Evolutionary conservation across 805 yeast genomes (phyloP).

Genomic region (Starmerella cellae): DNA sequence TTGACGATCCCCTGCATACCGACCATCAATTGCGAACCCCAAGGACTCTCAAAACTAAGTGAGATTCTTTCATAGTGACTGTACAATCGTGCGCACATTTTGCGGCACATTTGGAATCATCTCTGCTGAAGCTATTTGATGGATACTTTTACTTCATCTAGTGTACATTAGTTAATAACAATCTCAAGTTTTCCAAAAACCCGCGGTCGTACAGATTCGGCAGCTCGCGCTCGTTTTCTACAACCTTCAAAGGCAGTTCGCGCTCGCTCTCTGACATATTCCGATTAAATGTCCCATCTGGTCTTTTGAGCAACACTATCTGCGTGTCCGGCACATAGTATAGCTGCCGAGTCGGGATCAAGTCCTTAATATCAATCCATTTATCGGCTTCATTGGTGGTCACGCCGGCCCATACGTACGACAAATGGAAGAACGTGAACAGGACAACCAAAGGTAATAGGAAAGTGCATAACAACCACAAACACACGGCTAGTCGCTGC

Average conservation of each 20-base stretch:
- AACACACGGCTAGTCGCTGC: conserved; percentile 22
- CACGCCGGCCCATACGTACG: conserved; percentile 48
- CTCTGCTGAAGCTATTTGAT: too few species aligned
- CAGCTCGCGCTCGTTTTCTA: conserved; percentile 25
- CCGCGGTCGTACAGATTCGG: conserved; percentile 31
- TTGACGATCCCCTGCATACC: too few species aligned
- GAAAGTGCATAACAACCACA: conserved; percentile 35
- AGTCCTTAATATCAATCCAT: conserved; percentile 52
- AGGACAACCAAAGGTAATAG: conserved; percentile 35
- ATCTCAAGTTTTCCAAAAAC: conserved; percentile 21
- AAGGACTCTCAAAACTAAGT: too few species aligned
- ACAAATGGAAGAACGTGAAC: conserved; percentile 36
- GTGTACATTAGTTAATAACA: too few species aligned
- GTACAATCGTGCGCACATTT: too few species aligned
- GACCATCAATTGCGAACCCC: too few species aligned
- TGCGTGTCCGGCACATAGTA: conserved; percentile 21
- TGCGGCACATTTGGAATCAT: too few species aligned
- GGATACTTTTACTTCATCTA: conserved; percentile 4
- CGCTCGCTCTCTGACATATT: conserved; percentile 22
- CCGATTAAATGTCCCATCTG: conserved; percentile 23
- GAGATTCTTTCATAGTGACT: too few species aligned
- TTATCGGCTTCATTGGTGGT: conserved; percentile 64
- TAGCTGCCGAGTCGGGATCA: conserved; percentile 33
- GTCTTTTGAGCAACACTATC: conserved; percentile 22
- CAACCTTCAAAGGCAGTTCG: conserved; percentile 11